These are phyloP conservation scores for Mucor mucedo DNA, from an alignment of 371 early-diverging fungal species.

Conservation along the genomic window DNA sequence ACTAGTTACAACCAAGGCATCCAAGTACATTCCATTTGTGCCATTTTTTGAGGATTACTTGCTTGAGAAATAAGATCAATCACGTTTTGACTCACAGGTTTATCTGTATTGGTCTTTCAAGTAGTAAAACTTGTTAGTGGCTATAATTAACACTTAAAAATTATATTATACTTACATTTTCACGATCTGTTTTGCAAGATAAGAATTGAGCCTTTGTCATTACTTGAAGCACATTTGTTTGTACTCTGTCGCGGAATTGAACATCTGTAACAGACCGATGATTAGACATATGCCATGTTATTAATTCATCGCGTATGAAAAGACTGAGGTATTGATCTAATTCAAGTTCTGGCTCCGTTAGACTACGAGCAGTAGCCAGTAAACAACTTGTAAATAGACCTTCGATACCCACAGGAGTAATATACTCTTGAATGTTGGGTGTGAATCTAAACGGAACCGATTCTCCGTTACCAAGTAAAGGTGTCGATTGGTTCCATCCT, in stretches of 20 bases:
- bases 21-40: constrained; percentile 91
- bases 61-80: constrained; percentile 90
- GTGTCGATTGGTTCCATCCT: constrained; percentile 41
- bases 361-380: constrained; percentile 77
- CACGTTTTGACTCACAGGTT: constrained; percentile 78
- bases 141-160: not conserved
- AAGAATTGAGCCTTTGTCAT: constrained; percentile 72
- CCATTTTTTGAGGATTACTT: constrained; percentile 89
- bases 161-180: constrained; percentile 40
- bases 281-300: constrained; percentile 69
- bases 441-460: constrained; percentile 97
- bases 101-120: constrained; percentile 44
- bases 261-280: constrained; percentile 61
- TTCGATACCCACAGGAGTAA: constrained; percentile 91
- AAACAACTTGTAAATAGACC: constrained; percentile 84
- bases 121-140: not conserved
- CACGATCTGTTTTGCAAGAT: constrained; percentile 76
- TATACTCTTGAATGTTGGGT: constrained; percentile 93
- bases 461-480: constrained; percentile 62
- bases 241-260: constrained; percentile 67
- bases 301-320: constrained; percentile 92
- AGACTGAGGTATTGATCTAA: constrained; percentile 83
- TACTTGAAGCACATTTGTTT: constrained; percentile 73
- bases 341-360: constrained; percentile 82
- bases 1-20: constrained; percentile 74